These are phyloP conservation scores for Boletus huronensis DNA, from an alignment of 768 basidiomycete species.

Conservation along the genomic window DNA sequence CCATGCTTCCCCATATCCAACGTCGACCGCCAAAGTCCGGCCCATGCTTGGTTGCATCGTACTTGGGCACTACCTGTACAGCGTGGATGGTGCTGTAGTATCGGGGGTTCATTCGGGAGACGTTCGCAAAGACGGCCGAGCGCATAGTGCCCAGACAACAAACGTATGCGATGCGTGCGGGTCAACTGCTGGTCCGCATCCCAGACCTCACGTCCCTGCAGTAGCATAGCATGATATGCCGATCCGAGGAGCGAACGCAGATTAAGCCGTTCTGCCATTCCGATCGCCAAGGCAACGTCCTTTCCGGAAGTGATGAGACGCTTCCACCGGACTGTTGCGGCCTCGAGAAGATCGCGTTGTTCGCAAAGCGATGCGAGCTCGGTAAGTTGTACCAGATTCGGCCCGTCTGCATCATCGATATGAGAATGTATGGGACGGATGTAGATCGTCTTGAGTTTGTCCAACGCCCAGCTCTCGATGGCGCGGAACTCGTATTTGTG, in stretches of 20 bases:
- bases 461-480: conserved; percentile 44
- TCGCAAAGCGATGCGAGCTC: conserved; percentile 52
- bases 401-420: conserved; percentile 32
- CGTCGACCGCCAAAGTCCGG: conserved; percentile 42
- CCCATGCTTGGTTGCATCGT: conserved; percentile 45
- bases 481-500: conserved; percentile 46
- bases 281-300: conserved; percentile 44
- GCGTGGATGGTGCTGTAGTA: conserved; percentile 39
- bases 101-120: conserved; percentile 41
- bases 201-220: conserved; percentile 49
- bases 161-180: conserved; percentile 47
- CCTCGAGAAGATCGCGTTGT: conserved; percentile 41
- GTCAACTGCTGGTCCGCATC: conserved; percentile 43
- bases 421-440: conserved; percentile 27
- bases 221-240: conserved; percentile 51
- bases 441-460: conserved; percentile 40
- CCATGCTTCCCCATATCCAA: conserved; percentile 38
- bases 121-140: conserved; percentile 44
- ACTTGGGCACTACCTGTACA: conserved; percentile 39
- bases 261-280: conserved; percentile 46
- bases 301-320: conserved; percentile 43
- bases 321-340: conserved; percentile 44
- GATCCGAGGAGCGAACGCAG: conserved; percentile 44
- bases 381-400: conserved; percentile 46
- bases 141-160: conserved; percentile 52